A percentile compares a stretch with the other conserved stretches of the same genome.
Evolutionary conservation across 2,329 filamentous ascomycete genomes (phyloP).

Genomic region (Thermothelomyces thermophilus): DNA sequence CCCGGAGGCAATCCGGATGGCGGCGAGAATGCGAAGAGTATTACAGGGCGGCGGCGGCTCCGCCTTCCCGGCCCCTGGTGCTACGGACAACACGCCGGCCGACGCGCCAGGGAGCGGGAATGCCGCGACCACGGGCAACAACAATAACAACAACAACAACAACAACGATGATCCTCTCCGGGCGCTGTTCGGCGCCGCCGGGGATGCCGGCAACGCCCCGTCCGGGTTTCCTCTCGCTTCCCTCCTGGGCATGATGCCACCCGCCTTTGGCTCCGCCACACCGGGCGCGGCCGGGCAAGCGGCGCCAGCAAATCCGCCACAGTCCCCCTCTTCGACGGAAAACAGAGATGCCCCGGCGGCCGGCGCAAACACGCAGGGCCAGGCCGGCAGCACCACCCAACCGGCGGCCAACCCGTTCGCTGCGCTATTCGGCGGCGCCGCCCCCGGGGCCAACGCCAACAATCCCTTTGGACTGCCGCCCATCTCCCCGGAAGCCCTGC

Average conservation of each 20-base stretch:
- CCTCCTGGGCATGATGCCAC: slow-evolving; percentile 54
- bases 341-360: background rate
- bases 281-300: slow-evolving; percentile 1
- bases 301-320: slow-evolving; percentile 10
- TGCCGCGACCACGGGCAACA: slow-evolving; percentile 28
- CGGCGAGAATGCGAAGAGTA: slow-evolving; percentile 74
- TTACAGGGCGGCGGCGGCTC: slow-evolving; percentile 47
- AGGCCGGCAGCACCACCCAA: slow-evolving; percentile 8
- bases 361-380: slow-evolving; percentile 3
- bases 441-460: slow-evolving; percentile 29
- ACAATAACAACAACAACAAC: too few species aligned
- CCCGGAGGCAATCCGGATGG: slow-evolving; percentile 74
- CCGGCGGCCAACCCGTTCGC: slow-evolving; percentile 26
- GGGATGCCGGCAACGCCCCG: background rate
- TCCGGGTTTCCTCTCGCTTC: slow-evolving; percentile 50
- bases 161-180: slow-evolving; percentile 41
- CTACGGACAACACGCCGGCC: slow-evolving; percentile 72
- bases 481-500: slow-evolving; percentile 49
- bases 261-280: slow-evolving; percentile 40
- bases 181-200: slow-evolving; percentile 26
- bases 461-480: slow-evolving; percentile 38
- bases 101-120: slow-evolving; percentile 33
- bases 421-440: slow-evolving; percentile 20
- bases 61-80: slow-evolving; percentile 83
- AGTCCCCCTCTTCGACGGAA: slow-evolving; percentile 7